Evolutionary conservation across 73 alveolate genomes (phyloP), one percentile per base, ranked within the genome.

Genomic region (Stentor roeselii): DNA sequence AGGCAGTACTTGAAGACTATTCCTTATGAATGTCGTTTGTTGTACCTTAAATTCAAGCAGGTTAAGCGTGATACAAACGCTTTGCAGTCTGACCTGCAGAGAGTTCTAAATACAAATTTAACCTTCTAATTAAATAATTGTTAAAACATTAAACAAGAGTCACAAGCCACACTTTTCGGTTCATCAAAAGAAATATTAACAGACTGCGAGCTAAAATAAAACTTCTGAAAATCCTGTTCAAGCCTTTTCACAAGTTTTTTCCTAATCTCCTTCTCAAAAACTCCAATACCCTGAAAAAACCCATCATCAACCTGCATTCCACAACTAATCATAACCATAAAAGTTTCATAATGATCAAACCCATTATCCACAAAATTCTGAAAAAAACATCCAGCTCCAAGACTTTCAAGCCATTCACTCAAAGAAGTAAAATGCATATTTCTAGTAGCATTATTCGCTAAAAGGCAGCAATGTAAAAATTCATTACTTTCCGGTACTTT

Each of bases 401-500:
- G 37, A 67, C 34, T 32, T 67, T 67, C 80, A 67, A 67, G 80
- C 80, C 80, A 67, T n/a, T 67, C 80, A 21, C 37, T 67, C 37
- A 67, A 40, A 1, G 80, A 21, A 21, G 37, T 50, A 50, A 11
- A 50, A 50, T 6, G 21, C 34, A 67, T 1, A 21, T 32, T 32
- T 21, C 41, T 32, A 14, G 80, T 67, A 11, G 80, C 80, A 2
- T 67, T 67, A 2, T 32, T 67, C 1, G 80, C 41, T 15, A 32
- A n/a, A 27, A 67, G 27, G 37, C 80, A 67, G 80, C 80, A 67
- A 36, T 67, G n/a, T 1, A 67, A 32, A 67, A 67, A 67, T 27
- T 2, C 80, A 14, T 34, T n/a, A 1, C 21, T 67, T 67, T 32
- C 80, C 21, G 41, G 21, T 14, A 27, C 34, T 67, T 67, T 67